Evolutionary conservation across 2,329 filamentous ascomycete genomes (phyloP).

Genomic region (Zasmidium cellare): DNA sequence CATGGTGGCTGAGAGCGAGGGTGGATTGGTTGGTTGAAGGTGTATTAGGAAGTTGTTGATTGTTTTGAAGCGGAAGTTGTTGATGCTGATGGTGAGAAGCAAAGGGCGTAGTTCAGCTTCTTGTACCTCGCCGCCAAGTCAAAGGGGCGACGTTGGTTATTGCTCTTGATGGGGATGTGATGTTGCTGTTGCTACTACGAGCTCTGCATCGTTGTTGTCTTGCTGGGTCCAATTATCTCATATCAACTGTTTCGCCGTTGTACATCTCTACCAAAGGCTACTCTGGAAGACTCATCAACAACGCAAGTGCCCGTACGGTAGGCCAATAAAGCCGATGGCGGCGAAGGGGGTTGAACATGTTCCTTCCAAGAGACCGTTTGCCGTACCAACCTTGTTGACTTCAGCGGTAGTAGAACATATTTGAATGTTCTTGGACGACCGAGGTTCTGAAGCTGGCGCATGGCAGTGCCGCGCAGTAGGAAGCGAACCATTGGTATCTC

Average conservation of each 20-base stretch:
- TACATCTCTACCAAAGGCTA: not conserved
- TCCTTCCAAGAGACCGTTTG: no score
- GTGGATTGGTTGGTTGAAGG: conserved; percentile 3
- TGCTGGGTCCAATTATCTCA: not conserved
- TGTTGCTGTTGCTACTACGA: not conserved
- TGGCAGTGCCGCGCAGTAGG: no score
- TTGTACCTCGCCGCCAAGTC: conserved; percentile 7
- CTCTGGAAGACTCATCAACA: not conserved
- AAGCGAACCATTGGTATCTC: no score
- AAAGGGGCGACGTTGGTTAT: not conserved
- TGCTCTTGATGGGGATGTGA: not conserved
- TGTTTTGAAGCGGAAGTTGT: not conserved
- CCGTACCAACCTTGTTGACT: no score
- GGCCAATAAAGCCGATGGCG: not conserved
- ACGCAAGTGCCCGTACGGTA: not conserved
- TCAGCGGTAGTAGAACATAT: no score
- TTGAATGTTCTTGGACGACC: no score
- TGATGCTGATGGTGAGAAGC: conserved; percentile 5
- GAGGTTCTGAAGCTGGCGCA: no score
- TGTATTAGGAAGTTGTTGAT: conserved; percentile 10
- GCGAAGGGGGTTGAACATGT: not conserved
- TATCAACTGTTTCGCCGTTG: not conserved
- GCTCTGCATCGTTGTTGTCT: not conserved
- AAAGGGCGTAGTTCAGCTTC: conserved; percentile 5
- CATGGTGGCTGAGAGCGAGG: conserved; percentile 14